Evolutionary conservation across 495 filamentous ascomycete genomes (phyloP), one percentile per base, ranked within the genome.

Genomic region (Monascus purpureus): DNA sequence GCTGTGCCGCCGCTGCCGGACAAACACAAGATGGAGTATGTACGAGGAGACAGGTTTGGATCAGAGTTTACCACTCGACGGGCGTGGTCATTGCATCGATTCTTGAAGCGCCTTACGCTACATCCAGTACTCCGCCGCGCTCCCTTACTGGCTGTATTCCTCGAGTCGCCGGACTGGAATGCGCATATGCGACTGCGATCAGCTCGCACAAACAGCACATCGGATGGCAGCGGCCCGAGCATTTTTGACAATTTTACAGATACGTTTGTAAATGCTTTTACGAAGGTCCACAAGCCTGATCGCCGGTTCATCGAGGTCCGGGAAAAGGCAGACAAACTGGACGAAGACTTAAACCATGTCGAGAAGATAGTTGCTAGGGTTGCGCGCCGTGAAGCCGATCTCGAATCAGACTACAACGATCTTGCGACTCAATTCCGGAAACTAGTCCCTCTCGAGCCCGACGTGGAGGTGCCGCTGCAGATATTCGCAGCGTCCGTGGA

Each of bases 1-100:
- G 92, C 90, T 25, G 86, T 97, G 8, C 90, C 90, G 24, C 90
- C 90, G 29, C 65, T 96, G 36, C 90, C 90, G 28, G 90, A 96
- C 54, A 97, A 97, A 60, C 87, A 96, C 67, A 93, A 93, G 52
- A 90, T 97, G 82, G 82, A 90, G 46, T 94, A 95, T 46, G 92
- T 95, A 22, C 80, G 85, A 31, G 92, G 92, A 32, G 87, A 96
- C 57, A 77, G 90, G 25, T 97, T 97, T 55, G 84, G 86, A 1
- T 53, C 78, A 11, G 92, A 96, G 50, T 97, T 97, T 54, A 96
- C 84, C n/a, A 67, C 72, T 19, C 73, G 90, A 13, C 74, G 90
- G 19, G 84, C 82, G 18, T 82, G 85, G 64, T 95, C 88, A 12
- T 65, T 97, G 31, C 78, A 92, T 50, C 80, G 90, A 25, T 97